Evolutionary conservation across 2,329 filamentous ascomycete species (phyloP).

Genomic region (Pyrenochaeta sp.): DNA sequence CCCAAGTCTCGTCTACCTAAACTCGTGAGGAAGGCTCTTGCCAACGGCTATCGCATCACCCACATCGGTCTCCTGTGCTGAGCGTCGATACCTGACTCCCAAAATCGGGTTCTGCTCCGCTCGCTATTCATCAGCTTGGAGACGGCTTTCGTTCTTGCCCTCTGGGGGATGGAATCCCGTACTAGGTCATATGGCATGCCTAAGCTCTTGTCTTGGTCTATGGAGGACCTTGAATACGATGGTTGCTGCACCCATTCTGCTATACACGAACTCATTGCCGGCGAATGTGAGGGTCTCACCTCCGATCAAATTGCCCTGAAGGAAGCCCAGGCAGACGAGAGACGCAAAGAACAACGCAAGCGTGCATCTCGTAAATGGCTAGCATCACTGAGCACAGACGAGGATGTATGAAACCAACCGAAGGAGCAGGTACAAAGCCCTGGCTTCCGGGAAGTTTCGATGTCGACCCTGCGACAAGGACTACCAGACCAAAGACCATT

Average conservation of each 20-base stretch:
- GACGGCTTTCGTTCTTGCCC: neutral
- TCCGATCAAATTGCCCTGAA: neutral
- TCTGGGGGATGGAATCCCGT: neutral
- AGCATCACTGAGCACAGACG: too few relatives aligned
- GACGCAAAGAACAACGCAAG: neutral
- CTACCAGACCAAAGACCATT: too few relatives aligned
- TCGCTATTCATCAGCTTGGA: neutral
- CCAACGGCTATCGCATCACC: neutral
- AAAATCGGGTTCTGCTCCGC: neutral
- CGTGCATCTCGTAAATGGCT: too few relatives aligned
- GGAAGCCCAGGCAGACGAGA: neutral
- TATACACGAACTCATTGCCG: neutral
- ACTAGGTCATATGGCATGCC: neutral
- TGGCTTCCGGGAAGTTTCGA: too few relatives aligned
- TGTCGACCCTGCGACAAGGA: too few relatives aligned
- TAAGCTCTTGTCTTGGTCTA: neutral
- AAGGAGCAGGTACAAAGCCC: too few relatives aligned
- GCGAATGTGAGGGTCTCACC: neutral
- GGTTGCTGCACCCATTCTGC: neutral
- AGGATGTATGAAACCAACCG: too few relatives aligned
- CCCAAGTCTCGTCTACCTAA: neutral
- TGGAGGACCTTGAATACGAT: neutral
- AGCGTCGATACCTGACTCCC: neutral
- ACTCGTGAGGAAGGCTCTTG: neutral
- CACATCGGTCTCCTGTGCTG: neutral